Evolutionary conservation across 495 filamentous ascomycete genomes (phyloP).

Genomic region (Parathielavia appendiculata): DNA sequence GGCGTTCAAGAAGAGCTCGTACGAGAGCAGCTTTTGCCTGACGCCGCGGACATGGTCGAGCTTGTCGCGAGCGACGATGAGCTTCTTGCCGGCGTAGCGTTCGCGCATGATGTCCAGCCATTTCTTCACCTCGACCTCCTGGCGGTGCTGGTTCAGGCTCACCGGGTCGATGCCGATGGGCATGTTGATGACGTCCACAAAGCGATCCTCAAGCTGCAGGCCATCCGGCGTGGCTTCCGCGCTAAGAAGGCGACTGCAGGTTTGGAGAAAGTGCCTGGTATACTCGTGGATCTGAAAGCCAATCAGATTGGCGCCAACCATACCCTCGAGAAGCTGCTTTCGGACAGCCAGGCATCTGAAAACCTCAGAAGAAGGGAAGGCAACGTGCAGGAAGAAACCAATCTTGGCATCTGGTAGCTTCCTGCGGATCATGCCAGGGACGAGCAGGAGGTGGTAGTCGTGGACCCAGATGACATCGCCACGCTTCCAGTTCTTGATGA

Average conservation of each 20-base stretch:
- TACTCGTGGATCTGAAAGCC: constrained; percentile 93
- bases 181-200: constrained; percentile 73
- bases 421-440: constrained; percentile 85
- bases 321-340: constrained; percentile 78
- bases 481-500: constrained; percentile 83
- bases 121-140: constrained; percentile 62
- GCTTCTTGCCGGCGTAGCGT: constrained; percentile 73
- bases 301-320: constrained; percentile 84
- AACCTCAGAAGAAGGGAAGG: constrained; percentile 92
- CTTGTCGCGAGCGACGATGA: constrained; percentile 90
- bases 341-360: constrained; percentile 84
- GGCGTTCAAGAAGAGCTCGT: constrained; percentile 88
- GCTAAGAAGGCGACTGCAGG: constrained; percentile 78
- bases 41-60: constrained; percentile 87
- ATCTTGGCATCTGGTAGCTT: constrained; percentile 85
- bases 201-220: constrained; percentile 84
- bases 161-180: constrained; percentile 82
- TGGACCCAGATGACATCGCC: constrained; percentile 91
- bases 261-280: constrained; percentile 86
- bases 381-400: constrained; percentile 90
- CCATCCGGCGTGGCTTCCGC: constrained; percentile 85
- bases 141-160: constrained; percentile 64
- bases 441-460: constrained; percentile 89
- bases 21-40: constrained; percentile 84
- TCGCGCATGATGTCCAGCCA: constrained; percentile 77